These are phyloP conservation scores for Discostella stelligera DNA, from an alignment of 352 stramenopile genomes.

Conservation along the genomic window DNA sequence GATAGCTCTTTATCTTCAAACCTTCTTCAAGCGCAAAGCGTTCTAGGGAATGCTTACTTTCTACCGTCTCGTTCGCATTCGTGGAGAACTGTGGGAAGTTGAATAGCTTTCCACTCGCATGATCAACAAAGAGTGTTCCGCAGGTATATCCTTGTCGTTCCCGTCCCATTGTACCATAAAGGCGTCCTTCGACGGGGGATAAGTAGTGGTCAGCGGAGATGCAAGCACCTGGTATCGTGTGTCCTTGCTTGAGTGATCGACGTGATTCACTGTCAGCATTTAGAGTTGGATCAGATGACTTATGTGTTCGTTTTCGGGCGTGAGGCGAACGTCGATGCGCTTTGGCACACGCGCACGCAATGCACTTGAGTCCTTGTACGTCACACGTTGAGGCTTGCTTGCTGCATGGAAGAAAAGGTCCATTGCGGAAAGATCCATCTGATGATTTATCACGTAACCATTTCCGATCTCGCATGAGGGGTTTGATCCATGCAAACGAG, in stretches of 20 bases:
- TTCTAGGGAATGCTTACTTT: neutral
- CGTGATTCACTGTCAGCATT: conserved; percentile 3
- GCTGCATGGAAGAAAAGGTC: conserved; percentile 1
- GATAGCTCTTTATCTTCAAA: neutral
- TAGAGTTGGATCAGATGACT: no score
- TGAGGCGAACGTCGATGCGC: neutral
- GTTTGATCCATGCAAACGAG: conserved; percentile 27
- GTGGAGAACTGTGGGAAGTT: conserved; percentile 9
- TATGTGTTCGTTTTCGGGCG: neutral
- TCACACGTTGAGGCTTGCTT: neutral
- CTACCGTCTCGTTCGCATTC: neutral
- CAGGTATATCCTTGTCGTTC: conserved; percentile 5
- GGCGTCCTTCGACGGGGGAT: conserved; percentile 19
- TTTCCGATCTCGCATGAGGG: conserved; percentile 12
- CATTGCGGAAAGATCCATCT: neutral
- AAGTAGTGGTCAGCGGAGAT: conserved; percentile 10
- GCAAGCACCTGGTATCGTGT: neutral
- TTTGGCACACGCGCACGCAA: conserved; percentile 6
- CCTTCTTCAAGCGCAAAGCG: neutral
- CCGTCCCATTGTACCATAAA: neutral
- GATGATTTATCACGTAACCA: neutral
- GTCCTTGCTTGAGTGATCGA: conserved; percentile 11
- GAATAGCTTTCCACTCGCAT: conserved; percentile 3
- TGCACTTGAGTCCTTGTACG: neutral
- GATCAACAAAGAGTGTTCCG: conserved; percentile 5